phyloP scores from a whole-genome alignment of 768 basidiomycete genomes.

The Mycena rosella region DNA sequence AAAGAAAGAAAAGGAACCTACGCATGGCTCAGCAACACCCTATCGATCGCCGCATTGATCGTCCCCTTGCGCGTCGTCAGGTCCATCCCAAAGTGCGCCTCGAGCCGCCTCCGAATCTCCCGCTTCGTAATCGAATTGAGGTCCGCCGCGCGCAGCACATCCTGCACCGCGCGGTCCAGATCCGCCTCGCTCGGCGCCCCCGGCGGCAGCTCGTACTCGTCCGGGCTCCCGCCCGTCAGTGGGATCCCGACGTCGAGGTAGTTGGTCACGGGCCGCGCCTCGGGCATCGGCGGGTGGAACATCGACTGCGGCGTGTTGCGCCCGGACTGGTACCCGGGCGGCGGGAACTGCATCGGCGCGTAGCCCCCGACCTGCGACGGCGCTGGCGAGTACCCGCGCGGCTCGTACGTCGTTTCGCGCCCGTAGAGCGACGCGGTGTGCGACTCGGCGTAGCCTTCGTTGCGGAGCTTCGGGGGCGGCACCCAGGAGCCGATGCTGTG shows the following conservation, averaged over 20 bases:
- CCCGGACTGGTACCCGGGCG: slow-evolving; percentile 83
- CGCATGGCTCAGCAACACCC: slow-evolving; percentile 69
- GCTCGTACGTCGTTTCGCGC: slow-evolving; percentile 89
- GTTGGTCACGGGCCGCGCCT: slow-evolving; percentile 78
- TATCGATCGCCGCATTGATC: slow-evolving; percentile 86
- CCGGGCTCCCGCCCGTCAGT: slow-evolving; percentile 62
- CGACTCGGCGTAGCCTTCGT: slow-evolving; percentile 83
- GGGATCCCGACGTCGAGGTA: slow-evolving; percentile 83
- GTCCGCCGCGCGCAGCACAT: slow-evolving; percentile 82
- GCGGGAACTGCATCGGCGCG: slow-evolving; percentile 50
- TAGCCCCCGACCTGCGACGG: slow-evolving; percentile 74
- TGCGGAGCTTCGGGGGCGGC: slow-evolving; percentile 78
- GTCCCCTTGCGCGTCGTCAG: slow-evolving; percentile 75
- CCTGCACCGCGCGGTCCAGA: slow-evolving; percentile 80
- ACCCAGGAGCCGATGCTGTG: slow-evolving; percentile 96
- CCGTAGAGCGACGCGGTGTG: slow-evolving; percentile 87
- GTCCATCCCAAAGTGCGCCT: slow-evolving; percentile 85
- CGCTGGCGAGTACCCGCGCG: slow-evolving; percentile 78
- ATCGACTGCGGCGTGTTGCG: slow-evolving; percentile 77
- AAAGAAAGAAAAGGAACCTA: slow-evolving; percentile 13
- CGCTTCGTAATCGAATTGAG: slow-evolving; percentile 94
- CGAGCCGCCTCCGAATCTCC: slow-evolving; percentile 86
- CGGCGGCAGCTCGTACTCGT: slow-evolving; percentile 59
- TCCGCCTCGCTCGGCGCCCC: slow-evolving; percentile 75
- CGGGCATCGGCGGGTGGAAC: slow-evolving; percentile 49